Conservation (phyloP, 2,329 filamentous ascomycete species). For the Chaetomium globosum region DNA sequence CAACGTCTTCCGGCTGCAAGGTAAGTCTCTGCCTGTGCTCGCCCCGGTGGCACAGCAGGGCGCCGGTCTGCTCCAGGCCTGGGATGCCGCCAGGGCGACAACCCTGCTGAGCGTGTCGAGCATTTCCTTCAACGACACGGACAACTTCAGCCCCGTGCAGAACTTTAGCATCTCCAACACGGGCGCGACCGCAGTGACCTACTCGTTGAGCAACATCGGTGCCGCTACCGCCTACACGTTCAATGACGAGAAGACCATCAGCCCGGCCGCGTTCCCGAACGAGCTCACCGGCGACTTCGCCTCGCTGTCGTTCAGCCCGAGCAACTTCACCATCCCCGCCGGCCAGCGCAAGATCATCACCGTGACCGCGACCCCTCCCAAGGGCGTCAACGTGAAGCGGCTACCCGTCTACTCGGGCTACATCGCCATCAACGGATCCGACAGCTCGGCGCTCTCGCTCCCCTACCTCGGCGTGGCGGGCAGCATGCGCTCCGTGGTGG, state of each 20-base stretch:
- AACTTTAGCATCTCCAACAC: conserved; percentile 61
- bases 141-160: conserved; percentile 53
- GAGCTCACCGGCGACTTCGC: conserved; percentile 48
- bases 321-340: conserved; percentile 48
- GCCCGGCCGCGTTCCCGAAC: conserved; percentile 51
- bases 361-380: conserved; percentile 50
- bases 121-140: conserved; percentile 66
- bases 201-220: conserved; percentile 54
- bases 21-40: conserved; percentile 44
- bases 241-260: conserved; percentile 41
- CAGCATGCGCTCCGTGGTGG: conserved; percentile 42
- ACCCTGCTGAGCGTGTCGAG: conserved; percentile 58
- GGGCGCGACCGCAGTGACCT: conserved; percentile 52
- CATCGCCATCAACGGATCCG: conserved; percentile 50
- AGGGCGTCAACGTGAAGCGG: conserved; percentile 43
- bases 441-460: conserved; percentile 45
- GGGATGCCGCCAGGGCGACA: conserved; percentile 59
- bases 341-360: conserved; percentile 50
- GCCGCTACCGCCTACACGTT: conserved; percentile 60
- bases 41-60: conserved; percentile 64
- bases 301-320: conserved; percentile 46
- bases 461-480: conserved; percentile 48
- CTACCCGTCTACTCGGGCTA: conserved; percentile 55
- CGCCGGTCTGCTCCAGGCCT: conserved; percentile 61
- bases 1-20: conserved; percentile 52